These are phyloP conservation scores for Gossypium sturtianum DNA, from an alignment of 345 rosid genomes.

Conservation along the genomic window DNA sequence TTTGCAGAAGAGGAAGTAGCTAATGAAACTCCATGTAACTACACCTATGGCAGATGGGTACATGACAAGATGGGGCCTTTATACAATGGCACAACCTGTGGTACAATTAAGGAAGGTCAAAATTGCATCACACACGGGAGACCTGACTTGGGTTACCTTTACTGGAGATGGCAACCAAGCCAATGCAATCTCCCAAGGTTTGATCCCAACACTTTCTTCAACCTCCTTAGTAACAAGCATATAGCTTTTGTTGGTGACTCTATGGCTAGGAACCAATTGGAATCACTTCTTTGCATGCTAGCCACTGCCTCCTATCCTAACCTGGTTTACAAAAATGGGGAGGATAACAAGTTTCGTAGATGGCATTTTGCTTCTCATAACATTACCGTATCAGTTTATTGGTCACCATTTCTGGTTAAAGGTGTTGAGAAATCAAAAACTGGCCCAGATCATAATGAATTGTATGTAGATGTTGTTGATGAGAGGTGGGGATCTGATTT, in stretches of 20 bases:
- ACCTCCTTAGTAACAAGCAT: conserved; percentile 52
- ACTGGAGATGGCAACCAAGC: conserved; percentile 87
- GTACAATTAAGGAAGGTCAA: conserved; percentile 80
- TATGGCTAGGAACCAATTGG: conserved; percentile 95
- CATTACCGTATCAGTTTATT: conserved; percentile 56
- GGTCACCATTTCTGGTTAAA: conserved; percentile 93
- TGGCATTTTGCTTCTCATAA: conserved; percentile 70
- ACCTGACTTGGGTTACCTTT: conserved; percentile 71
- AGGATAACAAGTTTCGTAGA: conserved; percentile 68
- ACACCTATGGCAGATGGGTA: conserved; percentile 68
- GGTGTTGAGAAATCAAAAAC: conserved; percentile 65
- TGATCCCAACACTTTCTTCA: conserved; percentile 58
- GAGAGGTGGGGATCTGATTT: conserved; percentile 78
- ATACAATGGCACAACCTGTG: conserved; percentile 73
- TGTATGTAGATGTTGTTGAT: conserved; percentile 64
- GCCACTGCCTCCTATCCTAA: conserved; percentile 50
- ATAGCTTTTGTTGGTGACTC: conserved; percentile 93
- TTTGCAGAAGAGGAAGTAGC: conserved; percentile 39
- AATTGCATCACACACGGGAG: conserved; percentile 81
- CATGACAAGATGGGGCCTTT: conserved; percentile 62
- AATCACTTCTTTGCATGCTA: conserved; percentile 82
- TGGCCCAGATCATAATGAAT: conserved; percentile 58
- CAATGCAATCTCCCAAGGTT: conserved; percentile 79
- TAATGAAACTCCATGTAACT: conserved; percentile 53
- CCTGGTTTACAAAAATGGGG: conserved; percentile 59